Base-by-base conservation (phyloP, 129 eudicot species). In the Escallonia rubra region DNA sequence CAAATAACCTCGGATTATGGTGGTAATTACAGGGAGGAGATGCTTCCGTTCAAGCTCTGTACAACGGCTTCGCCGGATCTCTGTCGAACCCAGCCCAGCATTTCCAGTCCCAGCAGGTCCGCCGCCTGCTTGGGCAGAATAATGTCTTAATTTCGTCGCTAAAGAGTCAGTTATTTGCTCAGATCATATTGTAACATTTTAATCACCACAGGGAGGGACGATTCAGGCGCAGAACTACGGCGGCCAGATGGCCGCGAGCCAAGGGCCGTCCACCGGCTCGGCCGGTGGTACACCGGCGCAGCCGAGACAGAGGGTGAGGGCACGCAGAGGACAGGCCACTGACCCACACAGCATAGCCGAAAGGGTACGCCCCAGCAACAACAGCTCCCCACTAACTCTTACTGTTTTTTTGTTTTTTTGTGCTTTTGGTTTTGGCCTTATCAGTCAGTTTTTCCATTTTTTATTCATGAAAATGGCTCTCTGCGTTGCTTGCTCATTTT, bases 291-390 rank as follows among this genome's bases (percentile, higher is more conserved):
- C 81, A 15, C 70, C 83, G 55, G 73, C 84, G 46, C 89, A 83
- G 80, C 89, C 91, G 11, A 72, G 83, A 39, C 96, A 89, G 80
- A 79, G 87, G 65, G 86, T 84, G 23, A 76, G 95, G 72, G 95
- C 95, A 3, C 80, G 88, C 55, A 76, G 95, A 73, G 95, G 95
- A 70, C 95, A 87, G 74, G 90, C 95, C 14, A 87, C 90, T 61
- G 90, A 87, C 69, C 95, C 95, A 60, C 90, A 87, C 63, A 87
- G 95, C 66, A 84, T 87, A 14, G 90, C 90, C 8, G 90, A 87
- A 87, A 76, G 90, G 66, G 87, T 84, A 84, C 64, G 59, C 4
- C 14, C 3, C 59, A 23, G 34, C 34, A 23, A 0, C 34, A 23
- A 0, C 34, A 23, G 34, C 34, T 23, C 34, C 34, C 34, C 71